Conservation (phyloP, 2,329 filamentous ascomycete species). For the Leptosphaerulina australis region DNA sequence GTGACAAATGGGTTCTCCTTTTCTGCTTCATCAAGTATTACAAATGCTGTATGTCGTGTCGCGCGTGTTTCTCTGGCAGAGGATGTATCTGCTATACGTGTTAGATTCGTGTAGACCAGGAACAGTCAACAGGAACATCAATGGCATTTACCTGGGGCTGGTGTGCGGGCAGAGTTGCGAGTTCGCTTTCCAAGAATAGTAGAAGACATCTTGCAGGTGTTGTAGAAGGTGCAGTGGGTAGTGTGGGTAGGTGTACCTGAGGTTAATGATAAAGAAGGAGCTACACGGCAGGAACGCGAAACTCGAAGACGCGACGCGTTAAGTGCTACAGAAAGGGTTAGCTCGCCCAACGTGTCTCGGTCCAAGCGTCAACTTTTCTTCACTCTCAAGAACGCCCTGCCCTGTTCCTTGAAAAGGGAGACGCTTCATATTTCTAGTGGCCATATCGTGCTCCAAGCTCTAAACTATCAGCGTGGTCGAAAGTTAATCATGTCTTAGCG, state of each 20-base stretch:
- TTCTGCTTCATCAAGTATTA: conserved; percentile 66
- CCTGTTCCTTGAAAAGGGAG: no score
- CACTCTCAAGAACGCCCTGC: not conserved
- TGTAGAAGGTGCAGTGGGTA: conserved; percentile 30
- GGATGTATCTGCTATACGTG: conserved; percentile 32
- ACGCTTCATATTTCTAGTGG: not conserved
- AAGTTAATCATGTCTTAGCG: no score
- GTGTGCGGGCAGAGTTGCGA: conserved; percentile 38
- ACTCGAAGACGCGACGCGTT: conserved; percentile 30
- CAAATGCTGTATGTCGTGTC: conserved; percentile 54
- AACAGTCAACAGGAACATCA: conserved; percentile 12
- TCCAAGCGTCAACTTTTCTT: not conserved
- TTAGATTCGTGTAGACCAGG: conserved; percentile 31
- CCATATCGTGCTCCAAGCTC: not conserved
- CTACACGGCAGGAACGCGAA: conserved; percentile 19
- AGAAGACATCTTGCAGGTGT: conserved; percentile 36
- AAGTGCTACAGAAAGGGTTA: conserved; percentile 18
- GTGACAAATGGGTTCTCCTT: conserved; percentile 66
- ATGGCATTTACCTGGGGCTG: conserved; percentile 36
- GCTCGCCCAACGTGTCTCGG: not conserved
- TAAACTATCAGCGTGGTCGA: no score
- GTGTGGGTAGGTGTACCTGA: conserved; percentile 28
- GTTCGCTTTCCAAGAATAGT: conserved; percentile 50
- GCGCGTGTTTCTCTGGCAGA: conserved; percentile 43
- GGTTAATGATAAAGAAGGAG: conserved; percentile 24